A percentile compares a stretch with the other conserved stretches of the same genome.
phyloP scores from a whole-genome alignment of 305 asterid genomes.

The Nicotiana rustica region DNA sequence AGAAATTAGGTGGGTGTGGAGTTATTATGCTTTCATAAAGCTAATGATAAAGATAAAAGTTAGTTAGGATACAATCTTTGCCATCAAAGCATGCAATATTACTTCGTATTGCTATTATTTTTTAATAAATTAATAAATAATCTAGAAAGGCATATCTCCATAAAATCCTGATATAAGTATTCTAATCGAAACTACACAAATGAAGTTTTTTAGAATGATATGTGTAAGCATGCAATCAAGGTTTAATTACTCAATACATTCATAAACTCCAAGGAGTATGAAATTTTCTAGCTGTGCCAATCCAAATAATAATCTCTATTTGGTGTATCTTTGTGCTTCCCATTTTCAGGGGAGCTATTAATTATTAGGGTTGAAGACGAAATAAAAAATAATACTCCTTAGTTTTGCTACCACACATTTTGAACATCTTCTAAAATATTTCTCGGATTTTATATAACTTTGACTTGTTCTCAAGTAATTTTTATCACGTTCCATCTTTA shows the following conservation, averaged over 20 bases:
- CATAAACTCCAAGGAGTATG: slow-evolving; percentile 9
- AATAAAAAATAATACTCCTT: background rate
- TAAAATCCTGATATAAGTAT: slow-evolving; percentile 13
- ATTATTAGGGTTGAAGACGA: background rate
- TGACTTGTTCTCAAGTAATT: no score
- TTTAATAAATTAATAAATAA: background rate
- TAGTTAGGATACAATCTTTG: slow-evolving; percentile 30
- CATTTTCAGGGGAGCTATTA: slow-evolving; percentile 1
- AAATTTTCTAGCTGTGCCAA: slow-evolving; percentile 4
- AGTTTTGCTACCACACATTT: no score
- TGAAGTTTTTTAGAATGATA: background rate
- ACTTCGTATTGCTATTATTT: background rate
- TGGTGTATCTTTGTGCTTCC: slow-evolving; percentile 32
- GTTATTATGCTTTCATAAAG: slow-evolving; percentile 1
- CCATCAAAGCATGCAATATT: slow-evolving; percentile 22
- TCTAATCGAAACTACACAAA: background rate
- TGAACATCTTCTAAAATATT: no score
- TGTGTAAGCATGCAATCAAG: background rate
- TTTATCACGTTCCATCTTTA: no score
- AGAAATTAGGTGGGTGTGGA: background rate
- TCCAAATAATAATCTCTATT: background rate
- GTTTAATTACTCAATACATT: background rate
- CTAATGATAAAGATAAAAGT: slow-evolving; percentile 22
- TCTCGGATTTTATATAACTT: no score
- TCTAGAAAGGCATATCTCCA: background rate